A percentile compares a stretch with the other conserved stretches of the same genome.
These are phyloP conservation scores for Ganoderma boninense DNA, from an alignment of 1,284 basidiomycete species.

Conservation along the genomic window DNA sequence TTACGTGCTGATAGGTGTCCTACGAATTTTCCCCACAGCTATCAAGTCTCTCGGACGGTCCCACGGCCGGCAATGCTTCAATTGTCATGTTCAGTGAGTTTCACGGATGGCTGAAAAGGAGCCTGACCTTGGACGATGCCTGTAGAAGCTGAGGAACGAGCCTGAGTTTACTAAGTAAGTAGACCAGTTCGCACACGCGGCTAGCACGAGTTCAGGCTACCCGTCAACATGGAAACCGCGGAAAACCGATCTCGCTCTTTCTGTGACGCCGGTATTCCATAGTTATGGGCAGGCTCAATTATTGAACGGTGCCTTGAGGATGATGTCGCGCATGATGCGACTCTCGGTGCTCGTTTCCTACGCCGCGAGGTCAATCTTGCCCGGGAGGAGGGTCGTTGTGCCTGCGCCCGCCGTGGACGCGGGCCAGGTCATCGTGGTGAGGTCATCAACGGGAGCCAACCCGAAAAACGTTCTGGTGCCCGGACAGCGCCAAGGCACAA, in stretches of 20 bases:
- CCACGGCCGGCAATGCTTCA: neutral
- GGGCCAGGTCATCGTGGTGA: conserved; percentile 91
- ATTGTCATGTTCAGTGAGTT: neutral
- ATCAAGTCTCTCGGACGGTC: no score
- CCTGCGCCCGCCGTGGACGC: conserved; percentile 91
- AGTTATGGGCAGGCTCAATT: conserved; percentile 99
- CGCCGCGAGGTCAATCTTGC: conserved; percentile 94
- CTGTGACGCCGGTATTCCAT: conserved; percentile 99
- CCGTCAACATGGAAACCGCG: neutral
- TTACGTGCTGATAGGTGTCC: no score
- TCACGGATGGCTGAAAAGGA: neutral
- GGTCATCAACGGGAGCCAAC: conserved; percentile 66
- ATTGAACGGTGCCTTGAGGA: conserved; percentile 95
- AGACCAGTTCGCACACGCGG: conserved; percentile 11
- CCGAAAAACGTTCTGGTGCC: no score
- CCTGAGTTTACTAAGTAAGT: neutral
- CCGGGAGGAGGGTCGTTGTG: conserved; percentile 97
- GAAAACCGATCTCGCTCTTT: conserved; percentile 96
- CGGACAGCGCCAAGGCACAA: no score
- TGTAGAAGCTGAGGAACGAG: neutral
- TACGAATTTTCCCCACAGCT: no score
- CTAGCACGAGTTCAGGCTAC: neutral
- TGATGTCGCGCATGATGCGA: conserved; percentile 90
- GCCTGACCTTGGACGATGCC: neutral
- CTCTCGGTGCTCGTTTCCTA: conserved; percentile 86